Base-by-base conservation (phyloP, 2,329 filamentous ascomycete genomes). In the Epichloe hybrida region DNA sequence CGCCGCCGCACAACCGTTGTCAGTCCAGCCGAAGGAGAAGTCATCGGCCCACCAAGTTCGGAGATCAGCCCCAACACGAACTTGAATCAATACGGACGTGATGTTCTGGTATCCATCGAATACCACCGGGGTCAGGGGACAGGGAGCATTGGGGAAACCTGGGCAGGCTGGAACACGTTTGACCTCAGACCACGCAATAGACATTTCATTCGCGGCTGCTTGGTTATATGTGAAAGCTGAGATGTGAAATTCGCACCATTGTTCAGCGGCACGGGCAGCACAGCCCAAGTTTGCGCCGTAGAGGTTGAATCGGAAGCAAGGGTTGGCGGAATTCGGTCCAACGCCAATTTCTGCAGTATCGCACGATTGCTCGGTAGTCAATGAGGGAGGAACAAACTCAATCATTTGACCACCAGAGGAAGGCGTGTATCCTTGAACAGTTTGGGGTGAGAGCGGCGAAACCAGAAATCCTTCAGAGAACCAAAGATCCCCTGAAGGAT, bases 11-110 rank as follows among this genome's bases (percentile, higher is more conserved):
- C 69, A 71, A 43, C 59, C 66, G 52, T 69, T 71, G 55, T 71
- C 66, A 17, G 58, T 68, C 69, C 69, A 71, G 44, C 68, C 67
- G 42, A 69, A 57, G 20, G 61, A 60, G 53, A 71, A 61, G 52
- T 71, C 68, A 49, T 71, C 69, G 27, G 61, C 66, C 69, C 69
- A 71, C 69, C 68, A 71, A 34, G 65, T 59, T 50, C 66, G 64
- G 27, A 68, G 57, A 31, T 69, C 59, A 23, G 63, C 55, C 39
- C 66, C 66, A 41, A 71, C 67, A 20, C 61, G 67, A 15, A 69
- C 55, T 3, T 60, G 65, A 40, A 71, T 63, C 50, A 70, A 50
- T 3, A 71, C 56, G 1, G 69, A 70, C 20, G 67, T 69, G 48
- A 71, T 57, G 45, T 69, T 64, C 15, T 53, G 62, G 53, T 69